Conservation (phyloP, 2,329 filamentous ascomycete genomes). For the Beauveria asiatica region DNA sequence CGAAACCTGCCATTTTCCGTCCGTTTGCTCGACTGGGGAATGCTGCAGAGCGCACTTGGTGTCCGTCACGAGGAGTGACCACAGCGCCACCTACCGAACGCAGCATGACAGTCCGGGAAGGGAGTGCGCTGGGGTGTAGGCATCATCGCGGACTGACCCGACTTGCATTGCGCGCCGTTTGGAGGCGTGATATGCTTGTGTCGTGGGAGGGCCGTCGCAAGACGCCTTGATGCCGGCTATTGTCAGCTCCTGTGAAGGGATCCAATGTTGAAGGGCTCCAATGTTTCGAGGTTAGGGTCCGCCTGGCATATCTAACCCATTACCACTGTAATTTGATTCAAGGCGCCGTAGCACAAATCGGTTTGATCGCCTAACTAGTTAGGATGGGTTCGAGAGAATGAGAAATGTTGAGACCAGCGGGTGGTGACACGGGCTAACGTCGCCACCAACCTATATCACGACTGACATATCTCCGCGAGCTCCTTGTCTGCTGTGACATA, state of each 20-base stretch:
- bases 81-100: not conserved
- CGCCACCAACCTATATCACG: not conserved
- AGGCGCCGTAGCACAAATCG: not conserved
- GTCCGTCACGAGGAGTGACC: conserved; percentile 1
- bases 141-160: not conserved
- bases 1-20: not conserved
- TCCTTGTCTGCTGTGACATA: not conserved
- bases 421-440: not conserved
- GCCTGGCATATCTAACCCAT: not conserved
- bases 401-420: not conserved
- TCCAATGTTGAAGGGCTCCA: not conserved
- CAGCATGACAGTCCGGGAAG: not conserved
- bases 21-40: not conserved
- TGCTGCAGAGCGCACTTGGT: not conserved
- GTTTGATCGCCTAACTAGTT: not conserved
- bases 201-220: not conserved
- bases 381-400: not conserved
- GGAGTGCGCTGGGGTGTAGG: not conserved
- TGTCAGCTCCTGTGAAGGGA: not conserved
- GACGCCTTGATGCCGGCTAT: not conserved
- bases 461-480: not conserved
- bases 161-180: not conserved
- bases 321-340: not conserved
- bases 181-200: not conserved
- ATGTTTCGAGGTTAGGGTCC: not conserved